Conservation (phyloP, 306 rosid species). For the Morella rubra region DNA sequence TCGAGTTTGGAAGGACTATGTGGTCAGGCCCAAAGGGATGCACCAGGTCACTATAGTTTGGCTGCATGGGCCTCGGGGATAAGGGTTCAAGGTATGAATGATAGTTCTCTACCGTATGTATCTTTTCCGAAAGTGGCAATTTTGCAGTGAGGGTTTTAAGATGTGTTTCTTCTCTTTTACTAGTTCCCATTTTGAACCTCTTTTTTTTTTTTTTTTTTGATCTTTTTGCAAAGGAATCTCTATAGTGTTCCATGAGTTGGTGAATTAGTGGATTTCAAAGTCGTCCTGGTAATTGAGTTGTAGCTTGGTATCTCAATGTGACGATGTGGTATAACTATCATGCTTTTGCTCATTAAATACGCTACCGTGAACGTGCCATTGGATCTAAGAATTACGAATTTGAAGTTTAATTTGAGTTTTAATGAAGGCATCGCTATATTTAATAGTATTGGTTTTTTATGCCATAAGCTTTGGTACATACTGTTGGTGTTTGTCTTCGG, state of each 20-base stretch:
- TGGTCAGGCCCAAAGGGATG: slow-evolving; percentile 82
- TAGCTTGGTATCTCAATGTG: neutral
- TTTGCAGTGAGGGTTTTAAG: slow-evolving; percentile 10
- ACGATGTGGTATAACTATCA: slow-evolving; percentile 9
- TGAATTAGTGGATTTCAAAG: slow-evolving; percentile 13
- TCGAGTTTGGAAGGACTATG: slow-evolving; percentile 96
- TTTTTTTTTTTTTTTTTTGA: neutral
- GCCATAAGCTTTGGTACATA: too few species aligned
- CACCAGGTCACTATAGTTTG: slow-evolving; percentile 95
- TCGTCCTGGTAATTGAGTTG: slow-evolving; percentile 6
- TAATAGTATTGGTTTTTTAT: too few species aligned
- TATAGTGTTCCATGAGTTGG: slow-evolving; percentile 18
- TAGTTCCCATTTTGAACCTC: neutral
- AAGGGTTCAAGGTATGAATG: slow-evolving; percentile 76
- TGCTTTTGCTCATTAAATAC: slow-evolving; percentile 28
- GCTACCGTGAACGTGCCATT: slow-evolving; percentile 53
- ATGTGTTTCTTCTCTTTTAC: slow-evolving; percentile 11
- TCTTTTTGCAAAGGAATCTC: slow-evolving; percentile 2
- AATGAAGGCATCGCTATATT: too few species aligned
- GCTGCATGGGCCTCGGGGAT: slow-evolving; percentile 94
- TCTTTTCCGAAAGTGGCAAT: slow-evolving; percentile 15
- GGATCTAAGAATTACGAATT: slow-evolving; percentile 39
- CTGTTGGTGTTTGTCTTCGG: too few species aligned
- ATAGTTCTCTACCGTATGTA: slow-evolving; percentile 20
- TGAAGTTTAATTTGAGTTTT: too few species aligned